Conservation (phyloP, 805 yeast species). For the Kazachstania psychrophila region DNA sequence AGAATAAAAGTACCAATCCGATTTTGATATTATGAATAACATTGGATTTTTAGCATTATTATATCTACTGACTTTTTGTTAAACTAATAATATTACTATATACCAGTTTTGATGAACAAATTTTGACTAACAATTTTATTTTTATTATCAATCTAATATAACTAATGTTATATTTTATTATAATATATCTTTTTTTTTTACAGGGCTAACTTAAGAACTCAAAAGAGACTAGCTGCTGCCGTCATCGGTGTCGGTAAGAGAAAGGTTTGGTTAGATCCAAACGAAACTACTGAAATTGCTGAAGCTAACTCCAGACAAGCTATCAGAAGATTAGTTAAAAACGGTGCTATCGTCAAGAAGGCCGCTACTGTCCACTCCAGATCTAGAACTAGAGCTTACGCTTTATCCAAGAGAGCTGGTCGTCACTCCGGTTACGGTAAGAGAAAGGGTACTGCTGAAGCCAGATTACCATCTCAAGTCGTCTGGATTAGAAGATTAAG, state of each 20-base stretch:
- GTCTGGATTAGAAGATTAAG: conserved; percentile 99
- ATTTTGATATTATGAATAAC: too few relatives aligned
- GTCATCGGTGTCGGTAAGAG: conserved; percentile 98
- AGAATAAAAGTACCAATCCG: too few relatives aligned
- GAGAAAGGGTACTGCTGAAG: conserved; percentile 99
- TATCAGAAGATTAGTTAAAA: conserved; percentile 93
- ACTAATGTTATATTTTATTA: too few relatives aligned
- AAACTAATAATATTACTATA: too few relatives aligned
- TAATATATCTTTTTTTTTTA: neutral
- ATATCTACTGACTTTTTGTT: too few relatives aligned
- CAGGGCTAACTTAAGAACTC: conserved; percentile 97
- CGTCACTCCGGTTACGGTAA: conserved; percentile 99
- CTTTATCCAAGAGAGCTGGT: conserved; percentile 94
- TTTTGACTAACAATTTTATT: conserved; percentile 4
- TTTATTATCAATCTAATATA: too few relatives aligned
- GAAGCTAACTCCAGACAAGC: conserved; percentile 97
- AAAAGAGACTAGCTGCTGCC: conserved; percentile 99
- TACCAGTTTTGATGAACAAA: too few relatives aligned
- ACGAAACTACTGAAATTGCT: conserved; percentile 90
- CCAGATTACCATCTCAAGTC: conserved; percentile 96
- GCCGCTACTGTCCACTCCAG: conserved; percentile 96
- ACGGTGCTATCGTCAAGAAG: conserved; percentile 97
- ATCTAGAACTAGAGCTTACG: conserved; percentile 94
- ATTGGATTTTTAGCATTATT: too few relatives aligned
- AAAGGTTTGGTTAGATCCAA: conserved; percentile 99